Percentiles rank a stretch among this genome's conserved stretches.
Conservation (phyloP, 345 rosid species). For the Laguncularia racemosa region DNA sequence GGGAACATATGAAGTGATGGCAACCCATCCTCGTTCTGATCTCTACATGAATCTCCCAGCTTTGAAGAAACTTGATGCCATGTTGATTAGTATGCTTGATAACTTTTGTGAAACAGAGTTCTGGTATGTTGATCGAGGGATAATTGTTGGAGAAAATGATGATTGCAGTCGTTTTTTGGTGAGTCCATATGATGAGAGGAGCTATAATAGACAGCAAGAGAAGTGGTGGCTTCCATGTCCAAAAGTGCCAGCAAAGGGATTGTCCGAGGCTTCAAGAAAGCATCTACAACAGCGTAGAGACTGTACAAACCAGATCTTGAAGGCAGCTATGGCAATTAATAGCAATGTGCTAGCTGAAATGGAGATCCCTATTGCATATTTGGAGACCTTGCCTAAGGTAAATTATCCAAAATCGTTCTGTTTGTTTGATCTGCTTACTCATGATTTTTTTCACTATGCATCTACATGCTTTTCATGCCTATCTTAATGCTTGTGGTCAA, state of each 20-base stretch:
- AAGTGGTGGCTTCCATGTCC: conserved; percentile 93
- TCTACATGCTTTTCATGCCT: not conserved
- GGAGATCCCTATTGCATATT: conserved; percentile 85
- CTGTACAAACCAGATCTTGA: conserved; percentile 83
- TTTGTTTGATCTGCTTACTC: not conserved
- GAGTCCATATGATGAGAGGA: conserved; percentile 42
- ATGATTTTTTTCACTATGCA: not conserved
- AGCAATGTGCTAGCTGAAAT: conserved; percentile 80
- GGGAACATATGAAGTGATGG: conserved; percentile 89
- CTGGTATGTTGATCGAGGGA: conserved; percentile 91
- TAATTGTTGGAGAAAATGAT: conserved; percentile 51
- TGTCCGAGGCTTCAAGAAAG: conserved; percentile 74
- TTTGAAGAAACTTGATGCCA: conserved; percentile 93
- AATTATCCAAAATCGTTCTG: not conserved
- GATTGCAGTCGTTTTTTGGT: conserved; percentile 35
- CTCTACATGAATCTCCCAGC: conserved; percentile 87
- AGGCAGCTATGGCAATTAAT: conserved; percentile 99
- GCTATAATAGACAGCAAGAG: conserved; percentile 91
- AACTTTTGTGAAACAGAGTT: conserved; percentile 67
- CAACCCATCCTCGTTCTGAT: conserved; percentile 78
- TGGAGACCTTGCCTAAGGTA: conserved; percentile 93
- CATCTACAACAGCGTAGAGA: conserved; percentile 79
- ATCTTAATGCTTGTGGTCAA: too few relatives aligned
- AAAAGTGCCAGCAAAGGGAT: conserved; percentile 64
- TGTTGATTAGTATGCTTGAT: conserved; percentile 76